A percentile compares a stretch with the other conserved stretches of the same genome.
Conservation (phyloP, 441 rosid species). For the Omphalea diandra region DNA sequence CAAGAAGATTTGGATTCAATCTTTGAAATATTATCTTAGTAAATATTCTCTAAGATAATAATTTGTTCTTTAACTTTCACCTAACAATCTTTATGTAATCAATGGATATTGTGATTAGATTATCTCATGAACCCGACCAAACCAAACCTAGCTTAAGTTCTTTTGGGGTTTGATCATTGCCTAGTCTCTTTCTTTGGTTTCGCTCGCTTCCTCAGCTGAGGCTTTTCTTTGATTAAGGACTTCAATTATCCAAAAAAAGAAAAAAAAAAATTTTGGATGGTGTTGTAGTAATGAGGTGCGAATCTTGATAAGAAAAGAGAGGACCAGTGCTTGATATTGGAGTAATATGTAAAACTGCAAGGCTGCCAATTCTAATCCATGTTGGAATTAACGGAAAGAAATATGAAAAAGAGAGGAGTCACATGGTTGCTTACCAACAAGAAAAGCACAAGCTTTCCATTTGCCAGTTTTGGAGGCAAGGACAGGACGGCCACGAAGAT, state of each 20-base stretch:
- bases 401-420: not conserved
- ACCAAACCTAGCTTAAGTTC: too few relatives aligned
- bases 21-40: not conserved
- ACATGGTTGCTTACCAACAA: constrained; percentile 46
- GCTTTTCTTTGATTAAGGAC: not conserved
- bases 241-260: not conserved
- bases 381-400: not conserved
- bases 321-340: too few relatives aligned
- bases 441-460: constrained; percentile 91
- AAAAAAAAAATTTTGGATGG: too few relatives aligned
- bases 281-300: too few relatives aligned
- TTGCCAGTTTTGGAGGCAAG: constrained; percentile 70
- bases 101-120: too few relatives aligned
- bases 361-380: too few relatives aligned
- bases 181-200: too few relatives aligned
- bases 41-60: not conserved
- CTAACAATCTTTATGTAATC: not conserved
- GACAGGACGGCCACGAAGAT: constrained; percentile 67
- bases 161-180: too few relatives aligned
- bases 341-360: too few relatives aligned
- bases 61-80: not conserved
- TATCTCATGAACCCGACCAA: too few relatives aligned
- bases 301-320: too few relatives aligned
- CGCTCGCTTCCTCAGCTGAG: too few relatives aligned
- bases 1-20: not conserved